Percentiles rank a stretch among this genome's conserved stretches.
These are phyloP conservation scores for Psilocybe tampanensis DNA, from an alignment of 768 basidiomycete species.

Conservation along the genomic window DNA sequence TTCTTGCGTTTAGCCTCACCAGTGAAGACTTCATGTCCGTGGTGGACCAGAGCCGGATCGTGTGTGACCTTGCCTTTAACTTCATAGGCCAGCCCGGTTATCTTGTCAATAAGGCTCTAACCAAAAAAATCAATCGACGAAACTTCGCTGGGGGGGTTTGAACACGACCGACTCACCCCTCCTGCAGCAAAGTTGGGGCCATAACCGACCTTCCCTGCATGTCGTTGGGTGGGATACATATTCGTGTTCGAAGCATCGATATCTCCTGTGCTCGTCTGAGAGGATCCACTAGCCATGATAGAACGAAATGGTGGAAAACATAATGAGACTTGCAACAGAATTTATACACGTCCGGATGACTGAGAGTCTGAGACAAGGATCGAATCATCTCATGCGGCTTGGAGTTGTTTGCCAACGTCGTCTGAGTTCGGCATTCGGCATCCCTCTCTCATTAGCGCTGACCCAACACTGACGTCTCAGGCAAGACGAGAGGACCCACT, in stretches of 20 bases:
- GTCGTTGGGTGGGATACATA: conserved; percentile 36
- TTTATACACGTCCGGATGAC: neutral
- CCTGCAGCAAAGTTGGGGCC: conserved; percentile 35
- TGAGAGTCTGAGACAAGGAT: conserved; percentile 3
- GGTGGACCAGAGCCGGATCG: conserved; percentile 22
- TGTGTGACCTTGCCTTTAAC: conserved; percentile 34
- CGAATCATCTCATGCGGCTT: neutral
- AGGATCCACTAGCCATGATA: conserved; percentile 5
- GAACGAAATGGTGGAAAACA: neutral
- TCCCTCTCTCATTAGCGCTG: neutral
- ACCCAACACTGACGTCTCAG: no score
- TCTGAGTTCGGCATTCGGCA: neutral
- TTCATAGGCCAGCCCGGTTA: conserved; percentile 35
- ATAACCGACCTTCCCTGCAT: conserved; percentile 41
- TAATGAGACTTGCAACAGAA: neutral
- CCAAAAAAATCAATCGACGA: neutral
- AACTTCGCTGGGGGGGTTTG: neutral
- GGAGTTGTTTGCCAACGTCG: neutral
- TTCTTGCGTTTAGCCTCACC: conserved; percentile 36
- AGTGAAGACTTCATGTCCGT: conserved; percentile 32
- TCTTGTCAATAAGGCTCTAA: conserved; percentile 34
- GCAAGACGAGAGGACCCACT: no score
- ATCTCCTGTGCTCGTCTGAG: neutral
- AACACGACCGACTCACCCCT: conserved; percentile 26
- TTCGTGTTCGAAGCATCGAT: conserved; percentile 3